Conservation (phyloP, 805 yeast genomes). For the Candida gorgasii region DNA sequence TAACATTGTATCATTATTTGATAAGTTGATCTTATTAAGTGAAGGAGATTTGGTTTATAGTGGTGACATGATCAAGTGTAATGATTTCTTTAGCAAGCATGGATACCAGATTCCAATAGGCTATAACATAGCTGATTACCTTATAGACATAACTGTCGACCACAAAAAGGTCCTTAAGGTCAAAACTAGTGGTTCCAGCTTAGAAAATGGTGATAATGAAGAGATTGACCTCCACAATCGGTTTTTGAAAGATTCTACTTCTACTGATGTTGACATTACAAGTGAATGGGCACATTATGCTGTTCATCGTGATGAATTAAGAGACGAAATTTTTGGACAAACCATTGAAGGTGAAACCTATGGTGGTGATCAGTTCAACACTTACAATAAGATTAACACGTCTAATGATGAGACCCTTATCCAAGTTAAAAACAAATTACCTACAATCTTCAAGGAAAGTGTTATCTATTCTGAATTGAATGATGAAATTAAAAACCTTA, state of each 20-base stretch:
- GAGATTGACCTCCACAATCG: slow-evolving; percentile 30
- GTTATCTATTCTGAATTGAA: slow-evolving; percentile 40
- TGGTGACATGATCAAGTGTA: slow-evolving; percentile 76
- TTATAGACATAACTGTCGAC: slow-evolving; percentile 87
- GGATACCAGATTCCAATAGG: slow-evolving; percentile 88
- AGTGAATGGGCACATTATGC: slow-evolving; percentile 88
- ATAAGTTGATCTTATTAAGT: slow-evolving; percentile 74
- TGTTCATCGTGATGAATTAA: slow-evolving; percentile 68
- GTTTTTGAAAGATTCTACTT: slow-evolving; percentile 23
- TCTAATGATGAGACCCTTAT: slow-evolving; percentile 24
- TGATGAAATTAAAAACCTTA: slow-evolving; percentile 34
- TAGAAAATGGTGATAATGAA: slow-evolving; percentile 16
- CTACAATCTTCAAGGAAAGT: slow-evolving; percentile 39
- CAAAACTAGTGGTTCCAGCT: slow-evolving; percentile 18
- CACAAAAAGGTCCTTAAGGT: slow-evolving; percentile 37
- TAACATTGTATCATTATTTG: slow-evolving; percentile 89
- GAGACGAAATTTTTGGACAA: slow-evolving; percentile 17
- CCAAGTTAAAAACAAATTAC: slow-evolving; percentile 29
- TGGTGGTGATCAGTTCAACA: slow-evolving; percentile 16
- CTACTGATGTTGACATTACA: slow-evolving; percentile 55
- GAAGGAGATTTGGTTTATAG: slow-evolving; percentile 86
- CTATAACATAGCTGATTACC: slow-evolving; percentile 89
- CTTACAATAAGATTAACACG: slow-evolving; percentile 4
- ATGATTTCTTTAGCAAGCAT: slow-evolving; percentile 68
- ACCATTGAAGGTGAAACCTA: not conserved